These are phyloP conservation scores for Hypoxylon lenormandii DNA, from an alignment of 495 filamentous ascomycete genomes.

Conservation along the genomic window DNA sequence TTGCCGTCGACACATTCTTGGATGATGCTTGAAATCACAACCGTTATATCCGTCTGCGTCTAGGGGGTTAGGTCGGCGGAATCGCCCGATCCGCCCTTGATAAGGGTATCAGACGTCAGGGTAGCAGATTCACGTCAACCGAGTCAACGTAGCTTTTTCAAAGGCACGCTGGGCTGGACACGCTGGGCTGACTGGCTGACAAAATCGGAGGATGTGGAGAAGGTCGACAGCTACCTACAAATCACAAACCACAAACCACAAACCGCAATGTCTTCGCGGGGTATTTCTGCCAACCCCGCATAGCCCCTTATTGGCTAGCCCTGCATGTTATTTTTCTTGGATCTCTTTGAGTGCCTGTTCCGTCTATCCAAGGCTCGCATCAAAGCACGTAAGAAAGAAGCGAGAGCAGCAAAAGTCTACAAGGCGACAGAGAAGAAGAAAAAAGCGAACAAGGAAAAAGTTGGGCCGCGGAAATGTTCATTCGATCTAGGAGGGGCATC, in stretches of 20 bases:
- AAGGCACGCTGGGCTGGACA: constrained; percentile 39
- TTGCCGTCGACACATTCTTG: constrained; percentile 14
- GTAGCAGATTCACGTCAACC: constrained; percentile 30
- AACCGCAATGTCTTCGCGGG: constrained; percentile 45
- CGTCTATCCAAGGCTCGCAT: neutral
- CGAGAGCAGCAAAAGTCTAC: constrained; percentile 10
- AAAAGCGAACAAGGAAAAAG: constrained; percentile 1
- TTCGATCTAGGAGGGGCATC: constrained; percentile 33
- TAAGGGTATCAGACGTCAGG: constrained; percentile 32
- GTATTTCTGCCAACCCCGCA: constrained; percentile 42
- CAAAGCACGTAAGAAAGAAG: constrained; percentile 3
- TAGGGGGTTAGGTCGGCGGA: constrained; percentile 20
- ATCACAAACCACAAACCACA: constrained; percentile 12
- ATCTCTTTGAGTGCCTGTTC: neutral
- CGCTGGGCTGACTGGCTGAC: constrained; percentile 24
- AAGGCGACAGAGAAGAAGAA: constrained; percentile 1
- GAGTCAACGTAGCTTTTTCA: constrained; percentile 33
- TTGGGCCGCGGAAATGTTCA: constrained; percentile 37
- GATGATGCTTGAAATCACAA: constrained; percentile 11
- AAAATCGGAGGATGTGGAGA: constrained; percentile 32
- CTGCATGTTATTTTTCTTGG: constrained; percentile 15
- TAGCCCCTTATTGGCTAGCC: constrained; percentile 39
- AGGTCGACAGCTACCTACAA: neutral
- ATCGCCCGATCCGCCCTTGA: constrained; percentile 41
- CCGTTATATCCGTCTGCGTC: constrained; percentile 35